These are phyloP conservation scores for Didymella exigua DNA, from an alignment of 2,329 filamentous ascomycete species.

Conservation along the genomic window DNA sequence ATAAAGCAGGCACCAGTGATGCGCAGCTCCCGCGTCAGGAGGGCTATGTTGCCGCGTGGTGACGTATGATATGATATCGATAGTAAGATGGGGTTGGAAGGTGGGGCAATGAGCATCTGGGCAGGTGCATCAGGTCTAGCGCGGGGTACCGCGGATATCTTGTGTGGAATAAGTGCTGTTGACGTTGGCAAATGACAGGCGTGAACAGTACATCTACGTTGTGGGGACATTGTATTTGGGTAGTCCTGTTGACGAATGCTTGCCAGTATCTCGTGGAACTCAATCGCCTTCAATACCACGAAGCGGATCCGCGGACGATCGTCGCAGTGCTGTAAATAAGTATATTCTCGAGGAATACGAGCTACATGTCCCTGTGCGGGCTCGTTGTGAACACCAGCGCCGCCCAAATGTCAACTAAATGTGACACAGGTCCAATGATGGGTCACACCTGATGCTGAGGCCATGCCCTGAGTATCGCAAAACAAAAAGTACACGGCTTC, in stretches of 20 bases:
- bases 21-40: slow-evolving; percentile 13
- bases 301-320: neutral
- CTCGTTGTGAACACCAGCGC: slow-evolving; percentile 7
- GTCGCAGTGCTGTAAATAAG: neutral
- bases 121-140: slow-evolving; percentile 10
- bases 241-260: neutral
- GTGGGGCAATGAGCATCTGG: slow-evolving; percentile 15
- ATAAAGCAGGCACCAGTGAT: slow-evolving; percentile 25
- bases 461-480: slow-evolving; percentile 1
- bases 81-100: slow-evolving; percentile 18
- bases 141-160: slow-evolving; percentile 6
- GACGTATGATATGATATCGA: slow-evolving; percentile 31
- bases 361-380: slow-evolving; percentile 1
- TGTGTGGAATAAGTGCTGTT: neutral
- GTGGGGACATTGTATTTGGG: neutral
- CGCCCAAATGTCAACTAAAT: slow-evolving; percentile 13
- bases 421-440: slow-evolving; percentile 8
- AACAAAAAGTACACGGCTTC: slow-evolving; percentile 3
- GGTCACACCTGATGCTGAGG: neutral
- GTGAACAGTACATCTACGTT: neutral
- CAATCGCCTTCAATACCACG: neutral
- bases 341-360: slow-evolving; percentile 7
- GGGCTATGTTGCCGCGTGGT: slow-evolving; percentile 25
- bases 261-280: neutral
- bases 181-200: neutral